Percentiles rank a stretch among this genome's conserved stretches.
These are phyloP conservation scores for Leptodontidium sp. DNA, from an alignment of 2,329 filamentous ascomycete genomes.

Conservation along the genomic window DNA sequence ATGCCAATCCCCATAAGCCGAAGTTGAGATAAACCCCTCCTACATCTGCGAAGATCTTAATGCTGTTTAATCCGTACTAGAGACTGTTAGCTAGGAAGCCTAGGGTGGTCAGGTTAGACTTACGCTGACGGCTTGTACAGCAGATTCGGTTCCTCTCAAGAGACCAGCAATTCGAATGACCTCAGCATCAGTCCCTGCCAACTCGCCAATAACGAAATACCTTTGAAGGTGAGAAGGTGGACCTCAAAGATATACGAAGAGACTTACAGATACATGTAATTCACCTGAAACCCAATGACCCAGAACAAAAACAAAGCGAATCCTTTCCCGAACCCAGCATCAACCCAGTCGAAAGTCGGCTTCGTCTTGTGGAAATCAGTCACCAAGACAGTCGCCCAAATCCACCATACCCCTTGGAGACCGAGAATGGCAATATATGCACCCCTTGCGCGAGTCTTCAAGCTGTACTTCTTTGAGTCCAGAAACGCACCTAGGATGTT, in stretches of 20 bases:
- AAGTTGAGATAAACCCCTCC: slow-evolving; percentile 77
- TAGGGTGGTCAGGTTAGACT: slow-evolving; percentile 28
- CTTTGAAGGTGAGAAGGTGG: slow-evolving; percentile 45
- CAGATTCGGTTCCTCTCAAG: slow-evolving; percentile 74
- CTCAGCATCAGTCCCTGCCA: slow-evolving; percentile 68
- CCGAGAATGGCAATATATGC: slow-evolving; percentile 42
- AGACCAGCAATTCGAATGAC: slow-evolving; percentile 74
- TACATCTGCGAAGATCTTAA: slow-evolving; percentile 68
- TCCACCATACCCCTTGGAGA: slow-evolving; percentile 75
- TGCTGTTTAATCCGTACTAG: slow-evolving; percentile 69
- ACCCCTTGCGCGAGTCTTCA: slow-evolving; percentile 42
- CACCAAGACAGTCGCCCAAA: slow-evolving; percentile 73
- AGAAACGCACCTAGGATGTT: slow-evolving; percentile 65
- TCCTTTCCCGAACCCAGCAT: slow-evolving; percentile 67
- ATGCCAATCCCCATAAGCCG: slow-evolving; percentile 68
- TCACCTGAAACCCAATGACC: slow-evolving; percentile 73
- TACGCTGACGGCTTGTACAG: slow-evolving; percentile 73
- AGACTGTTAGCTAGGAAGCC: background rate
- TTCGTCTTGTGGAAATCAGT: slow-evolving; percentile 64
- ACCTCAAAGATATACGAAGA: background rate
- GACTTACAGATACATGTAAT: slow-evolving; percentile 73
- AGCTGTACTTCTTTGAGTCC: slow-evolving; percentile 35
- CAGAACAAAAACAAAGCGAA: slow-evolving; percentile 75
- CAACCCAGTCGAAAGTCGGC: slow-evolving; percentile 72
- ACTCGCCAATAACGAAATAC: slow-evolving; percentile 74